These are phyloP conservation scores for Collybiopsis confluens DNA, from an alignment of 768 basidiomycete genomes.

Conservation along the genomic window DNA sequence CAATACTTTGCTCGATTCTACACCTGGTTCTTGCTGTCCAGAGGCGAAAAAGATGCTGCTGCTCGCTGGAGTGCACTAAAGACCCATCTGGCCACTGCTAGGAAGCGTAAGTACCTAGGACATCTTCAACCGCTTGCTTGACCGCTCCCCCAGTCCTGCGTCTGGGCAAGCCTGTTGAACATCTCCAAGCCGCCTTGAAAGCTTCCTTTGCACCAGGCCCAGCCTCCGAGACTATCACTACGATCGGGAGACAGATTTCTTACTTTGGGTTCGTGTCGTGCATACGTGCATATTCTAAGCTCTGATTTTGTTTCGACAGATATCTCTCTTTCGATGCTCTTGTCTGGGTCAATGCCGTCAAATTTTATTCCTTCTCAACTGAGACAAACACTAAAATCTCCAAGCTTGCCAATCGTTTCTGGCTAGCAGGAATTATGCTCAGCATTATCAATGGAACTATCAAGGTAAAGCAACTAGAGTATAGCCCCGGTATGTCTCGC, in stretches of 20 bases:
- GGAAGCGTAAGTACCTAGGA: slow-evolving; percentile 78
- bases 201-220: slow-evolving; percentile 53
- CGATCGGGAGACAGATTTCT: slow-evolving; percentile 77
- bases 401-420: slow-evolving; percentile 75
- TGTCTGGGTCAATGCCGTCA: slow-evolving; percentile 58
- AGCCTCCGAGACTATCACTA: slow-evolving; percentile 67
- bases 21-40: slow-evolving; percentile 72
- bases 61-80: slow-evolving; percentile 83
- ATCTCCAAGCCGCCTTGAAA: slow-evolving; percentile 84
- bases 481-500: neutral
- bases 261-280: slow-evolving; percentile 79
- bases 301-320: neutral
- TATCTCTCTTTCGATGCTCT: slow-evolving; percentile 1
- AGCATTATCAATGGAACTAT: slow-evolving; percentile 67
- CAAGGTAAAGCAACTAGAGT: slow-evolving; percentile 44
- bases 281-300: slow-evolving; percentile 38
- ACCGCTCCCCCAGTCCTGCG: slow-evolving; percentile 91
- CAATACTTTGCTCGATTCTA: slow-evolving; percentile 91
- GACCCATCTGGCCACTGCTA: slow-evolving; percentile 72
- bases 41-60: slow-evolving; percentile 68
- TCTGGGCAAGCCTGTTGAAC: slow-evolving; percentile 90
- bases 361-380: slow-evolving; percentile 57
- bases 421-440: slow-evolving; percentile 83
- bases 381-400: slow-evolving; percentile 56
- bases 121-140: too few species aligned